Evolutionary conservation across 768 basidiomycete species (phyloP).

Genomic region (Mycena leptocephala): DNA sequence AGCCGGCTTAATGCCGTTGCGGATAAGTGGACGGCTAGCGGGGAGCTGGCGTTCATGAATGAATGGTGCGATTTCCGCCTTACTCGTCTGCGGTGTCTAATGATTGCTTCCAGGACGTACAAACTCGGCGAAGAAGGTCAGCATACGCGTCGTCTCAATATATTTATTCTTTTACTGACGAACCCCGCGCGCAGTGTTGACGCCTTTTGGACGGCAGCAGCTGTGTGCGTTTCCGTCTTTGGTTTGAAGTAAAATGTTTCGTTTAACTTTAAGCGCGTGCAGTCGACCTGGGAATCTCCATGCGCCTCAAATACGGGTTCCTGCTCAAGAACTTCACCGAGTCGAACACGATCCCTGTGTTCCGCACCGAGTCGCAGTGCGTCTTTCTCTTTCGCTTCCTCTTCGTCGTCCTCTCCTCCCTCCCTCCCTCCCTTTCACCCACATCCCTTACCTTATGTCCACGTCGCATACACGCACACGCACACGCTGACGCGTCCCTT

Average conservation of each 20-base stretch:
- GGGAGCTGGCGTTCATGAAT: conserved; percentile 83
- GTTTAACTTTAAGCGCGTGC: background rate
- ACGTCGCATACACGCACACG: too few species aligned
- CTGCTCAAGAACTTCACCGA: conserved; percentile 80
- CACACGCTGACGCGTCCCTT: too few species aligned
- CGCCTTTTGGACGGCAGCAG: conserved; percentile 93
- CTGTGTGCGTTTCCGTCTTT: conserved; percentile 67
- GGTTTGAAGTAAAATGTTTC: background rate
- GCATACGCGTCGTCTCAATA: conserved; percentile 16
- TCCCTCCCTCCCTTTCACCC: too few species aligned
- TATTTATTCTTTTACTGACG: conserved; percentile 34
- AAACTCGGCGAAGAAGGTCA: conserved; percentile 90
- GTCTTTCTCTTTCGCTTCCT: conserved; percentile 35
- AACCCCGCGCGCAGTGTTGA: conserved; percentile 71
- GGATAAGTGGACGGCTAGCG: conserved; percentile 75
- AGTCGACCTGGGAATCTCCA: conserved; percentile 81
- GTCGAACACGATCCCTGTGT: conserved; percentile 78
- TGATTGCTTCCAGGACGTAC: conserved; percentile 77
- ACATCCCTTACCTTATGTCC: too few species aligned
- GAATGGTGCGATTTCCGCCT: conserved; percentile 70
- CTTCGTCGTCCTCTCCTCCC: too few species aligned
- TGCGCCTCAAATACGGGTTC: conserved; percentile 86
- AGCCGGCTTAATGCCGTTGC: conserved; percentile 70
- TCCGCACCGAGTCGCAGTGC: conserved; percentile 85
- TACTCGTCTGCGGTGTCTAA: conserved; percentile 14